phyloP scores from a whole-genome alignment of 2,329 filamentous ascomycete genomes.

The Aspergillus thermomutatus region DNA sequence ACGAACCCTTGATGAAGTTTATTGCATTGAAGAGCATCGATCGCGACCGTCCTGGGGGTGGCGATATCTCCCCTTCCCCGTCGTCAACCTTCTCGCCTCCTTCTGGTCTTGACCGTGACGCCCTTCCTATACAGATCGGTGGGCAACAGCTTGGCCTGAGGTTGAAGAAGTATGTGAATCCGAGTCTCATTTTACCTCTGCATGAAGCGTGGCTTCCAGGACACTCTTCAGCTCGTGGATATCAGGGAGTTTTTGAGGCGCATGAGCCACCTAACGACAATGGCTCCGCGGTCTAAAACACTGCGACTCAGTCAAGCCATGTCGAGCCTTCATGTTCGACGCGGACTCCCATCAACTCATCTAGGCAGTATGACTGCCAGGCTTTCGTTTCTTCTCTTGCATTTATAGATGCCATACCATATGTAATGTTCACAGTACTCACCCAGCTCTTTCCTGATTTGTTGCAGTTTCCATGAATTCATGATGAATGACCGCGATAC shows the following conservation, averaged over 20 bases:
- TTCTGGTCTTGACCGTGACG: conserved; percentile 43
- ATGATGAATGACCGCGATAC: conserved; percentile 4
- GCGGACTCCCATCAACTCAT: neutral
- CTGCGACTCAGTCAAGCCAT: neutral
- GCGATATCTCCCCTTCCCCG: conserved; percentile 35
- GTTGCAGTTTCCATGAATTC: neutral
- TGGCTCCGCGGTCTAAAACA: conserved; percentile 5
- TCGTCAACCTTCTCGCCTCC: conserved; percentile 38
- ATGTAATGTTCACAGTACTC: neutral
- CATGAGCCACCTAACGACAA: conserved; percentile 16
- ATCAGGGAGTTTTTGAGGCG: conserved; percentile 14
- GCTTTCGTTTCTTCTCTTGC: neutral
- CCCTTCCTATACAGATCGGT: conserved; percentile 39
- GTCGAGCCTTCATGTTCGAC: neutral
- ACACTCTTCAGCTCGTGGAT: conserved; percentile 15
- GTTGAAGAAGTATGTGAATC: conserved; percentile 47
- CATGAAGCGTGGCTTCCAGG: conserved; percentile 45
- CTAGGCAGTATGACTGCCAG: neutral
- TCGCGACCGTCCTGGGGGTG: conserved; percentile 52
- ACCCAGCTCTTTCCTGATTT: neutral
- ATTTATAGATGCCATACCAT: neutral
- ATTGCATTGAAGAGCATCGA: conserved; percentile 87
- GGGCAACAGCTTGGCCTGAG: conserved; percentile 38
- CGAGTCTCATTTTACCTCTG: conserved; percentile 43
- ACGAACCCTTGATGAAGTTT: conserved; percentile 84